Percentiles rank a stretch among this genome's conserved stretches.
These are phyloP conservation scores for Penicillium digitatum DNA, from an alignment of 2,329 filamentous ascomycete species.

Conservation along the genomic window DNA sequence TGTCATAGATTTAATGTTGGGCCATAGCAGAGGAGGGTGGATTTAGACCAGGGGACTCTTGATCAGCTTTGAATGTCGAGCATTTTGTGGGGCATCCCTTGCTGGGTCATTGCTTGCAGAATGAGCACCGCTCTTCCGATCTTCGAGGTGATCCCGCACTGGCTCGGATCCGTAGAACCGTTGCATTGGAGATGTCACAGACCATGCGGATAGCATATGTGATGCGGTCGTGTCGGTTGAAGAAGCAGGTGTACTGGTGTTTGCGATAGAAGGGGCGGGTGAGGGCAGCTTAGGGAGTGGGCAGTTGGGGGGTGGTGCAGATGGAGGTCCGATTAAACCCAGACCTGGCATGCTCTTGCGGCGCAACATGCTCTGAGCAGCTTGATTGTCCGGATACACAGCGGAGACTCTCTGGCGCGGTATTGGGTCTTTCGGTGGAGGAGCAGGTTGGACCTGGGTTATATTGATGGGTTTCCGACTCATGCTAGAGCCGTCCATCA, in stretches of 20 bases:
- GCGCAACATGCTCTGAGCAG: conserved; percentile 19
- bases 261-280: conserved; percentile 19
- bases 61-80: conserved; percentile 16
- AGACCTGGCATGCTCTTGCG: conserved; percentile 36
- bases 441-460: neutral
- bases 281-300: conserved; percentile 34
- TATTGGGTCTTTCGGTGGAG: conserved; percentile 10
- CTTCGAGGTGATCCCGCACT: conserved; percentile 14
- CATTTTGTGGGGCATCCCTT: neutral
- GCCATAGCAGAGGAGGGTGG: neutral
- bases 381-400: conserved; percentile 9
- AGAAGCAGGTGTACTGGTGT: neutral
- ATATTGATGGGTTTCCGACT: conserved; percentile 11
- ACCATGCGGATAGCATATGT: conserved; percentile 13
- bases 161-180: conserved; percentile 21
- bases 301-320: conserved; percentile 33
- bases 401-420: conserved; percentile 17
- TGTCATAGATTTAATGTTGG: neutral
- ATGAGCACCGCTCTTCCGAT: conserved; percentile 9
- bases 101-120: neutral
- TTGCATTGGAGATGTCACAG: conserved; percentile 5
- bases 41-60: conserved; percentile 3
- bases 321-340: conserved; percentile 31
- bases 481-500: conserved; percentile 16
- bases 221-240: neutral